These are phyloP conservation scores for Colletotrichum spinosum DNA, from an alignment of 2,329 filamentous ascomycete species.

Conservation along the genomic window DNA sequence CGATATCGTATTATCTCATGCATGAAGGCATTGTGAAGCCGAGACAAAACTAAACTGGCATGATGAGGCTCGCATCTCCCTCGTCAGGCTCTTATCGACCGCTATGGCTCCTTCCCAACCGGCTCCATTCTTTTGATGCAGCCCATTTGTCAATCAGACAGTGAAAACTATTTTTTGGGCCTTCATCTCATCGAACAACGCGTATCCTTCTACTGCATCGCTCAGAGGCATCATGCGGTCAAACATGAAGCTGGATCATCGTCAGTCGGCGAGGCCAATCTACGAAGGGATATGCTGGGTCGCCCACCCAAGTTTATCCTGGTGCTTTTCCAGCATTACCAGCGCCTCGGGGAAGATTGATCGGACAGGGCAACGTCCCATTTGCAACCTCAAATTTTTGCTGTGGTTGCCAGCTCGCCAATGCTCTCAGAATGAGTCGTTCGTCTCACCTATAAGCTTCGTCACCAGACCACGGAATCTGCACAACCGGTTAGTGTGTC, in stretches of 20 bases:
- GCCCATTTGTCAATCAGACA: constrained; percentile 47
- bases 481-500: background rate
- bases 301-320: constrained; percentile 73
- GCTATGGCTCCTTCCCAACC: too few species aligned
- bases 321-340: constrained; percentile 72
- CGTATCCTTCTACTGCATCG: constrained; percentile 75
- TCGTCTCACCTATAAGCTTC: constrained; percentile 67
- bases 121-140: background rate
- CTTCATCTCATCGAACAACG: constrained; percentile 78
- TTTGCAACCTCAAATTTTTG: constrained; percentile 80
- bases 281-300: too few species aligned
- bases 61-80: background rate
- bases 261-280: constrained; percentile 5
- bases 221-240: constrained; percentile 79
- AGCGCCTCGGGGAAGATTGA: constrained; percentile 76
- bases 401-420: constrained; percentile 46
- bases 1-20: constrained; percentile 85
- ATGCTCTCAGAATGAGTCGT: background rate
- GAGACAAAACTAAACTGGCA: constrained; percentile 73
- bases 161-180: constrained; percentile 80
- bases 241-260: constrained; percentile 74
- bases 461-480: constrained; percentile 75
- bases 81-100: too few species aligned
- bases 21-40: constrained; percentile 91
- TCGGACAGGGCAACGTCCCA: constrained; percentile 81